Evolutionary conservation across 495 filamentous ascomycete species (phyloP).

Genomic region (Cryomyces minteri): DNA sequence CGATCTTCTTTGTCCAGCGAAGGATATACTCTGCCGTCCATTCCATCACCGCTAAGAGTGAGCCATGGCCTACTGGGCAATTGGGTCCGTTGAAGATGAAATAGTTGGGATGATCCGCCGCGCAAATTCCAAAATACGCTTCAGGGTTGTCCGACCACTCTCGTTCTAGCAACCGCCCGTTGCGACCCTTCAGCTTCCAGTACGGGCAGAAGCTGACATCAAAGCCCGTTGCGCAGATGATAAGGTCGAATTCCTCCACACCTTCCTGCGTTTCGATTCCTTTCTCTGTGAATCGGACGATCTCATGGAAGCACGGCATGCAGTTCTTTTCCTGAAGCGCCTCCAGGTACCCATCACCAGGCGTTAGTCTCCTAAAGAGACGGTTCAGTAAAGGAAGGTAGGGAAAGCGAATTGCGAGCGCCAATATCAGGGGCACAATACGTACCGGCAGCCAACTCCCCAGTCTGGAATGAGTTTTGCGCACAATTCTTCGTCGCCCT

Average conservation of each 20-base stretch:
- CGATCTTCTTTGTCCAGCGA: slow-evolving; percentile 8
- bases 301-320: slow-evolving; percentile 11
- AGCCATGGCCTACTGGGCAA: slow-evolving; percentile 8
- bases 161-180: slow-evolving; percentile 12
- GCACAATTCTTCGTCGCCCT: slow-evolving; percentile 16
- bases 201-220: slow-evolving; percentile 29
- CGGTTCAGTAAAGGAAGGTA: too few species aligned
- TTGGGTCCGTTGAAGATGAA: slow-evolving; percentile 11
- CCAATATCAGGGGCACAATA: too few species aligned
- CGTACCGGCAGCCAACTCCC: slow-evolving; percentile 11
- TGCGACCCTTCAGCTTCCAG: slow-evolving; percentile 27
- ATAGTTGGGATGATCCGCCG: slow-evolving; percentile 3
- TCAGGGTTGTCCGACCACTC: slow-evolving; percentile 5
- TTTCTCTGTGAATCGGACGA: slow-evolving; percentile 9
- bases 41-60: slow-evolving; percentile 3
- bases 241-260: slow-evolving; percentile 14
- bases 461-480: slow-evolving; percentile 12
- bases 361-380: slow-evolving; percentile 6
- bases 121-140: neutral
- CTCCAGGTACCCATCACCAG: slow-evolving; percentile 19
- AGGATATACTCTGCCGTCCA: slow-evolving; percentile 10
- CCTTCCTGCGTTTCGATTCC: slow-evolving; percentile 13
- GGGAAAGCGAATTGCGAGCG: too few species aligned
- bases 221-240: slow-evolving; percentile 32
- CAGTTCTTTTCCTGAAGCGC: slow-evolving; percentile 14